Conservation (phyloP, 129 eudicot genomes). For the Oenanthe sinensis region DNA sequence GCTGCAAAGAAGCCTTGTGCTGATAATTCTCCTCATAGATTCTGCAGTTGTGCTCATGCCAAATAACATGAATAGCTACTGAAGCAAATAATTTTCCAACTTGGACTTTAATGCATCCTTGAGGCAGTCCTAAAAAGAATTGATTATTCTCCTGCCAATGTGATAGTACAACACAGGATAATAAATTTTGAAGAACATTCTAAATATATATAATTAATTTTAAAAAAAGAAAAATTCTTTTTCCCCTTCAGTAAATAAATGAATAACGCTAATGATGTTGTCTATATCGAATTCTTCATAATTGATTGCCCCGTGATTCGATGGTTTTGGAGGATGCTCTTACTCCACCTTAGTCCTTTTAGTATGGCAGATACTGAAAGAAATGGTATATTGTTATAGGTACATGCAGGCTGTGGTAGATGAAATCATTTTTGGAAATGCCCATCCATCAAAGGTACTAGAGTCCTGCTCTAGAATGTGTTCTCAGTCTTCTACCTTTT, state of each 20-base stretch:
- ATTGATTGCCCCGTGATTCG: neutral
- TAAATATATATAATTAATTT: no score
- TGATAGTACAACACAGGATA: no score
- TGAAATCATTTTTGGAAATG: constrained; percentile 68
- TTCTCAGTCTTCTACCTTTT: constrained; percentile 10
- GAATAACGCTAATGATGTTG: neutral
- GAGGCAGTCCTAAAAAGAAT: no score
- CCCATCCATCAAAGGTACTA: constrained; percentile 63
- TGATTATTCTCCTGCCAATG: no score
- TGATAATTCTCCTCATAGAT: no score
- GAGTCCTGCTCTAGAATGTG: constrained; percentile 5
- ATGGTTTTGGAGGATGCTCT: neutral
- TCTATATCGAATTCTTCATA: neutral
- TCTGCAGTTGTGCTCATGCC: no score
- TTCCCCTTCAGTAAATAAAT: neutral
- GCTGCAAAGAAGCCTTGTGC: no score
- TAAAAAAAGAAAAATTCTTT: no score
- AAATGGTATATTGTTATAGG: constrained; percentile 33
- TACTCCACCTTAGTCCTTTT: neutral
- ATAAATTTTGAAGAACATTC: no score
- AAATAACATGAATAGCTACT: no score
- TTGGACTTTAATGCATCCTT: no score
- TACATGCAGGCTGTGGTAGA: constrained; percentile 98
- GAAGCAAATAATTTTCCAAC: no score
- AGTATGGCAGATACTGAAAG: neutral